Base-by-base conservation (phyloP, 2,329 filamentous ascomycete genomes). In the Trichoderma koningii region DNA sequence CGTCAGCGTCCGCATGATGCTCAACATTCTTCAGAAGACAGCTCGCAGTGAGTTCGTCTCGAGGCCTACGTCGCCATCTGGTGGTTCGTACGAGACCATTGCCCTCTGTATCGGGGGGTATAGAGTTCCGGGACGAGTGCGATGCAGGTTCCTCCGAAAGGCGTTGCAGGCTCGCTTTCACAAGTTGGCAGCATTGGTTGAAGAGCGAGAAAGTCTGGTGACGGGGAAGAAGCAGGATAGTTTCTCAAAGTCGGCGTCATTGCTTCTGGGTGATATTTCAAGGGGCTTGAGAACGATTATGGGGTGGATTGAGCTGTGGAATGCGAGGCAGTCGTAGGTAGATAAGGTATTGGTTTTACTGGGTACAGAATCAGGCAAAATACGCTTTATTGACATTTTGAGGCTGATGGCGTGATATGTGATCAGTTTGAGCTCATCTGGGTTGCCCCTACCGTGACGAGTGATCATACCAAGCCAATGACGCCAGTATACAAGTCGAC, bases 301-400 rank as follows among this genome's bases (percentile, higher is more conserved):
- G 63, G 63, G 63, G 19, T 61, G 55, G 44, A 47, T 65, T 19
- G 63, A 65, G 23, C n/a, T 65, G 9, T 65, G 63, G 63, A 61
- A 60, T 53, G 47, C 63, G 15, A 60, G 44, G 26, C 44, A 65
- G 9, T 52, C 15, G 30, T 61, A 53, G 38, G 30, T 61, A 53
- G 38, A 9, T 19, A 23, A 53, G 38, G 5, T 19, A 23, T 42
- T 19, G 7, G 26, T 14, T 38, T 38, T 10, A 10, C 12, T 38
- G 5, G 34, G 34, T 38, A 38, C 34, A 38, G 34, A 2, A 9
- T 14, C 34, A 38, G 7, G 34, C 10, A 38, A 12, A 38, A 38
- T 12, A 38, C 34, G 34, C 10, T 14, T 12, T 38, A 38, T 38
- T 38, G 34, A 38, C 12, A 38, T 38, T 38, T 14, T 38, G 34